Base-by-base conservation (phyloP, 768 basidiomycete genomes). In the Suillus luteus region DNA sequence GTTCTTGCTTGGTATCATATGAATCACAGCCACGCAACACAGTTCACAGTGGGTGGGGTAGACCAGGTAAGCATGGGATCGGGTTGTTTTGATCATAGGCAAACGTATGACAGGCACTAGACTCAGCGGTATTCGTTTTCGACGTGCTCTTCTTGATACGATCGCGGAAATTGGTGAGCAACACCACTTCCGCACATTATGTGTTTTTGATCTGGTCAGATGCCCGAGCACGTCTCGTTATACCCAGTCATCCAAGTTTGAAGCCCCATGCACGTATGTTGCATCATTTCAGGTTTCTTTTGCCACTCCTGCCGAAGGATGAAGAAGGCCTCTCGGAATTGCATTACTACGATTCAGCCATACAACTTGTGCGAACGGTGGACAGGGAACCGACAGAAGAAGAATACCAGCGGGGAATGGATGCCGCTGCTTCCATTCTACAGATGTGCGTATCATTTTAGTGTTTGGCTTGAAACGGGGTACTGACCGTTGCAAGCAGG, bases 181-280 rank as follows among this genome's bases (percentile, higher is more conserved):
- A 44, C 41, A 51, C 11, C n/a, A 44, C 35, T 44, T 49, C 38
- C 11, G n/a, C 55, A 33, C 27, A 33, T 35, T 38, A 40, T 27
- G 24, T 40, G 4, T 9, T 40, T 31, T 43, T 22, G 68, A 24
- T 57, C 5, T 57, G 38, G 24, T 40, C 55, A 93, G 92, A 94
- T 73, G 77, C 77, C 11, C 81, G 90, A 54, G 89, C 91, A 35
- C 91, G 87, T 67, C 73, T 83, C 55, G 83, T 93, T 46, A 90
- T 93, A 65, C 92, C 92, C 35, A 83, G 85, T 43, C 85, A 90
- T 60, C 92, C 91, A 14, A 69, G 77, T 19, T 74, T 90, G 69
- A 88, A 88, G 67, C 90, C 91, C 2, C 87, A 91, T 72, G 81
- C 82, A 5, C 87, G 91, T 66, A 88, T 93, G 88, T 79, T 89